A percentile compares a stretch with the other conserved stretches of the same genome.
Evolutionary conservation across 106 monocot species (phyloP).

Genomic region (Phalaenopsis equestris): DNA sequence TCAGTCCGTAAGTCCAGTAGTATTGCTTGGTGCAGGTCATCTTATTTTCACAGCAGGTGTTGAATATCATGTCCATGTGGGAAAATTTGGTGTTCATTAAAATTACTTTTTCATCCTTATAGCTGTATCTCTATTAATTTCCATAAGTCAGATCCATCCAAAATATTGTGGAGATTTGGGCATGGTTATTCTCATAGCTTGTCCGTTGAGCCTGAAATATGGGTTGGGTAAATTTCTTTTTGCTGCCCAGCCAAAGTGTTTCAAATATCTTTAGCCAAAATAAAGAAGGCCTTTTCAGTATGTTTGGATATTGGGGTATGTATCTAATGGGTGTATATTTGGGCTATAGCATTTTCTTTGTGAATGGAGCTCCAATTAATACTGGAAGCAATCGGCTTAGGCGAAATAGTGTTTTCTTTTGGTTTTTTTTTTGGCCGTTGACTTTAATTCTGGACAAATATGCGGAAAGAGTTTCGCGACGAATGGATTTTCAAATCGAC

Average conservation of each 20-base stretch:
- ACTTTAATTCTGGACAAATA: constrained; percentile 61
- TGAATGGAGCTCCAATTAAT: constrained; percentile 17
- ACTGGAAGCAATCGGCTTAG: constrained; percentile 10
- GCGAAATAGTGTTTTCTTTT: constrained; percentile 34
- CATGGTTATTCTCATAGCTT: constrained; percentile 43
- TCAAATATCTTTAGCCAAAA: constrained; percentile 5
- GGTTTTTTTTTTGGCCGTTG: constrained; percentile 24
- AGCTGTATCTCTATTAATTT: constrained; percentile 61
- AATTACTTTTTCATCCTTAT: constrained; percentile 99
- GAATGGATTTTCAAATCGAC: constrained; percentile 71
- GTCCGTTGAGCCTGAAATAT: not conserved
- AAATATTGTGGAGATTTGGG: constrained; percentile 73
- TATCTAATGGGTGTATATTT: constrained; percentile 78
- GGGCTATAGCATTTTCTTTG: constrained; percentile 56
- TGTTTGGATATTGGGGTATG: constrained; percentile 88
- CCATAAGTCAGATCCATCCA: constrained; percentile 54
- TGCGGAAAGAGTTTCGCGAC: constrained; percentile 84
- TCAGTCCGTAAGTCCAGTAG: constrained; percentile 46
- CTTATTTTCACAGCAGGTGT: constrained; percentile 65
- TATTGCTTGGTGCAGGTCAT: constrained; percentile 67
- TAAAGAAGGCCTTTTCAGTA: constrained; percentile 6
- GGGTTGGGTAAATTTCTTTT: not conserved
- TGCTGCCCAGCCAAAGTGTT: not conserved
- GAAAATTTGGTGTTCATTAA: constrained; percentile 96
- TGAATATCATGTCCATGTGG: constrained; percentile 97